A percentile compares a stretch with the other conserved stretches of the same genome.
Conservation (phyloP, 345 rosid species). For the Eucalyptus pumila region DNA sequence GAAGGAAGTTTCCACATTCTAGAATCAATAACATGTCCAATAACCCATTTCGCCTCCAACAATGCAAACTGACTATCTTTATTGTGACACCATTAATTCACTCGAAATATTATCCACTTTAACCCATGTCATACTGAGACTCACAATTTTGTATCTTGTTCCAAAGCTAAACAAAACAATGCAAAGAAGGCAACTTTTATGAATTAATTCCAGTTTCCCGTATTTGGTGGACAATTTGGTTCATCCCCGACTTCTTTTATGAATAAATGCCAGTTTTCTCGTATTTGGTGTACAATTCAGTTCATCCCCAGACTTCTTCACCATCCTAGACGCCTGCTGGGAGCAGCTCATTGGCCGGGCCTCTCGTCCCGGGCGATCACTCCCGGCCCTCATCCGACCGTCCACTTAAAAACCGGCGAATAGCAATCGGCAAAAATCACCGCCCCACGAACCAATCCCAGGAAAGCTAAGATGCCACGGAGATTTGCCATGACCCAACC, state of each 20-base stretch:
- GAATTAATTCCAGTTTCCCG: neutral
- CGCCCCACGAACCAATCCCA: neutral
- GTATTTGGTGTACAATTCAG: neutral
- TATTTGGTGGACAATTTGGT: neutral
- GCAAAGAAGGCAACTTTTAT: no score
- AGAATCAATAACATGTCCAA: neutral
- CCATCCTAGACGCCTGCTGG: neutral
- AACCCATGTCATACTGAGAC: fast-evolving
- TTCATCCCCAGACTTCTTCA: neutral
- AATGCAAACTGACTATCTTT: neutral
- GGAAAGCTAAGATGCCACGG: neutral
- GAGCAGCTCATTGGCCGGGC: neutral
- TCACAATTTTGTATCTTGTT: neutral
- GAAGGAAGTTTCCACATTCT: neutral
- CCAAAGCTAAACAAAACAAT: neutral
- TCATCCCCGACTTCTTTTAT: neutral
- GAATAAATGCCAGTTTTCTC: neutral
- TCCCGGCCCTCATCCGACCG: no score
- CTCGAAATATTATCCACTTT: neutral
- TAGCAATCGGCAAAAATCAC: neutral
- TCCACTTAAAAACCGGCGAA: neutral
- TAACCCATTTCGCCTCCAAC: neutral
- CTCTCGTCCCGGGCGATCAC: neutral
- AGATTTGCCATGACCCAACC: neutral
- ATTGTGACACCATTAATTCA: neutral